Conservation (phyloP, 2,329 filamentous ascomycete species). For the Botrytis paeoniae region DNA sequence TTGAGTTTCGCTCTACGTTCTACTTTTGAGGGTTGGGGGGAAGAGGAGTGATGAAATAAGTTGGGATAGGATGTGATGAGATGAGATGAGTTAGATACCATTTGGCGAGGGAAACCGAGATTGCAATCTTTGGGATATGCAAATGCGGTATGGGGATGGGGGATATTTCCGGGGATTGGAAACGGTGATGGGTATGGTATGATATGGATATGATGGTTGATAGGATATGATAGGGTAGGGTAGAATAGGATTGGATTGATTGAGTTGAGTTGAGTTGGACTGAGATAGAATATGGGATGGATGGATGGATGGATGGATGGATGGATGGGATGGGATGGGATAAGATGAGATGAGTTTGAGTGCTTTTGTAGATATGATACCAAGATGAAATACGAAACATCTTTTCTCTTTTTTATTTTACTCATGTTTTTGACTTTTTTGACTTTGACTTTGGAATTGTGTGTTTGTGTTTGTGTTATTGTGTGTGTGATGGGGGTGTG, state of each 20-base stretch:
- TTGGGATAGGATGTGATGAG: not conserved
- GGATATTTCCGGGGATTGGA: not conserved
- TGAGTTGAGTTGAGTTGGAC: not conserved
- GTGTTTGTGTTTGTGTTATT: not conserved
- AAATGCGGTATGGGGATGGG: not conserved
- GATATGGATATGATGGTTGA: not conserved
- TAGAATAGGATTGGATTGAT: not conserved
- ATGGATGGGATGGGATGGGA: not conserved
- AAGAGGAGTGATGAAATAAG: not conserved
- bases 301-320: not conserved
- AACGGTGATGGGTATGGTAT: not conserved
- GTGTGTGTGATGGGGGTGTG: too few species aligned
- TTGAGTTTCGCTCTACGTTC: not conserved
- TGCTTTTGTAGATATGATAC: slow-evolving; percentile 20
- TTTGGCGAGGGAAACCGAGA: not conserved
- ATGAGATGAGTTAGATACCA: slow-evolving; percentile 10
- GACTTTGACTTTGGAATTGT: not conserved
- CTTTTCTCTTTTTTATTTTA: slow-evolving; percentile 1
- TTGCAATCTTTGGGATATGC: not conserved
- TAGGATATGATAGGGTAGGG: not conserved
- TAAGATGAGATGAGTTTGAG: not conserved
- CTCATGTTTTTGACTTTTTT: not conserved
- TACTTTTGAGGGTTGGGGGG: not conserved
- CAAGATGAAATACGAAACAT: slow-evolving; percentile 15
- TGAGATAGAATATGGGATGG: not conserved